Conservation (phyloP, 2,329 filamentous ascomycete species). For the Aspergillus texensis region DNA sequence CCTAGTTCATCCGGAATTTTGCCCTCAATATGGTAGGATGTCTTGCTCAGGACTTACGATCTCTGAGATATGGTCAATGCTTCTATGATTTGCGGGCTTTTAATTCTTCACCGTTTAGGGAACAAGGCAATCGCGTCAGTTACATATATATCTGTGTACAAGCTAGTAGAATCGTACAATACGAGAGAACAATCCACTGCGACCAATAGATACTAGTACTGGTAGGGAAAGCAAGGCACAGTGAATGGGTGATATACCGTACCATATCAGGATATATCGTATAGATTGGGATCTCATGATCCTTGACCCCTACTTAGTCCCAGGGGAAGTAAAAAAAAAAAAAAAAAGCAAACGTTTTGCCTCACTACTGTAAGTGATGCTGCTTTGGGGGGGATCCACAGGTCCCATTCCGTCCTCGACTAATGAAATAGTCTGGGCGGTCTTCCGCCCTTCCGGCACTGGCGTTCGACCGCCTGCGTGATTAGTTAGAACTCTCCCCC, state of each 20-base stretch:
- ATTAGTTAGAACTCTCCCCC: neutral
- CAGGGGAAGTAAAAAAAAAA: neutral
- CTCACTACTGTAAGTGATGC: slow-evolving; percentile 6
- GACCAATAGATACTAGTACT: neutral
- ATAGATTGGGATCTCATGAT: neutral
- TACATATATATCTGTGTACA: neutral
- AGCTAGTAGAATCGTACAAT: neutral
- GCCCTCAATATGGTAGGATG: neutral
- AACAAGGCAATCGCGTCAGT: too few species aligned
- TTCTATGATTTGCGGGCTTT: neutral
- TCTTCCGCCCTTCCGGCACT: slow-evolving; percentile 6
- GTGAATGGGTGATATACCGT: neutral
- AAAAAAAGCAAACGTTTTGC: neutral
- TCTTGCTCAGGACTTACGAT: neutral
- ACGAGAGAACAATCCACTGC: neutral
- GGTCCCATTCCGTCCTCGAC: neutral
- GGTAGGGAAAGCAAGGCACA: neutral
- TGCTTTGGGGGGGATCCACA: neutral
- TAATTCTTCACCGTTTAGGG: neutral
- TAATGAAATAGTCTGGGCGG: neutral
- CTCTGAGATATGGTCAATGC: neutral
- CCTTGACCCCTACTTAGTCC: neutral
- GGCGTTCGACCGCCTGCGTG: slow-evolving; percentile 6
- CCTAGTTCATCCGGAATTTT: neutral
- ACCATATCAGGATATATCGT: neutral